Percentiles rank a stretch among this genome's conserved stretches.
Conservation (phyloP, 2,329 filamentous ascomycete species). For the Bipolaris cookei region DNA sequence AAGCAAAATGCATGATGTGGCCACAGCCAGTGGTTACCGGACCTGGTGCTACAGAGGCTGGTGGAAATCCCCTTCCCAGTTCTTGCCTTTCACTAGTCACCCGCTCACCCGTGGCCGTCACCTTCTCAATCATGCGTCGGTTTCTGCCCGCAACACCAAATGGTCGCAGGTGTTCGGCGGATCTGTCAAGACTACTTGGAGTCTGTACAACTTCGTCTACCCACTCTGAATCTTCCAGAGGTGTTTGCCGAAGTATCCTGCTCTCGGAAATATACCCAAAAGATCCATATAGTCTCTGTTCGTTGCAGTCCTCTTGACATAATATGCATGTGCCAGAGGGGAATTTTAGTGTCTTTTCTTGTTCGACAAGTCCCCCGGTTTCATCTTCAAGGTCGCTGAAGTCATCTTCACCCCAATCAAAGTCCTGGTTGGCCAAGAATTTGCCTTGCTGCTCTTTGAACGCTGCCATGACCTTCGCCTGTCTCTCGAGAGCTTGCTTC, state of each 20-base stretch:
- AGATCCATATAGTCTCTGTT: constrained; percentile 86
- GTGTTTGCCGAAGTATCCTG: constrained; percentile 83
- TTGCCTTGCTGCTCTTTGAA: constrained; percentile 97
- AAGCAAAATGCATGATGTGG: constrained; percentile 97
- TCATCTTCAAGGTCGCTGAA: constrained; percentile 75
- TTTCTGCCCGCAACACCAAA: constrained; percentile 94
- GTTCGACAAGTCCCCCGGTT: constrained; percentile 61
- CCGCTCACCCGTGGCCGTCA: constrained; percentile 73
- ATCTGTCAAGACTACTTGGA: constrained; percentile 81
- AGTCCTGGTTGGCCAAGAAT: constrained; percentile 86
- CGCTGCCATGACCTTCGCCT: constrained; percentile 95
- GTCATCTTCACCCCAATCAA: constrained; percentile 90
- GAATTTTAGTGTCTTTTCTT: constrained; percentile 84
- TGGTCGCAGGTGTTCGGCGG: constrained; percentile 80
- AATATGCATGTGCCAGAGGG: constrained; percentile 92
- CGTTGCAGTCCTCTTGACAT: constrained; percentile 94
- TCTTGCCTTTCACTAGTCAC: constrained; percentile 78
- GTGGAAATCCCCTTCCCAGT: constrained; percentile 87
- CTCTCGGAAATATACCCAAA: constrained; percentile 91
- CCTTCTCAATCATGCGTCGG: constrained; percentile 74
- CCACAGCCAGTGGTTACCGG: constrained; percentile 91
- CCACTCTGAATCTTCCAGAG: constrained; percentile 80
- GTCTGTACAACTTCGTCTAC: constrained; percentile 81
- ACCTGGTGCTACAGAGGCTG: constrained; percentile 69
- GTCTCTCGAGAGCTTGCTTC: constrained; percentile 84